Evolutionary conservation across 371 early-diverging fungal species (phyloP).

Genomic region (Encephalitozoon intestinalis): DNA sequence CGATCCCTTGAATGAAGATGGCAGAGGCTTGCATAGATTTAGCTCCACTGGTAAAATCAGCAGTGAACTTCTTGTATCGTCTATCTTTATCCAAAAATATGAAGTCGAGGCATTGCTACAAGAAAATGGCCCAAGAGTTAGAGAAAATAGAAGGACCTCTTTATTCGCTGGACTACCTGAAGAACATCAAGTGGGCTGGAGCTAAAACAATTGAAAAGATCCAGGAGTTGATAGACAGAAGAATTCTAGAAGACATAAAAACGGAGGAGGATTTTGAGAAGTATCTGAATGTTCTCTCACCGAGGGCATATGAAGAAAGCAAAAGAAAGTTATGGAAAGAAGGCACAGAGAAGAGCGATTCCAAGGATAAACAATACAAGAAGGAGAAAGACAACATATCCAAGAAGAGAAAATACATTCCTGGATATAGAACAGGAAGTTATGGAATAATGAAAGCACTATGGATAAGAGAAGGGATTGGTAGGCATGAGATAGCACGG

Average conservation of each 20-base stretch:
- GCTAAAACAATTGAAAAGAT: neutral
- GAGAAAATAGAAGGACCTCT: neutral
- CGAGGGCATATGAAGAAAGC: neutral
- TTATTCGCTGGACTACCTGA: neutral
- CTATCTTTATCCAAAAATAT: neutral
- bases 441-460: constrained; percentile 75
- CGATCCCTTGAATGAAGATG: neutral
- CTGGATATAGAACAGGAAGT: constrained; percentile 69
- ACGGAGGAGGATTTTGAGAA: neutral
- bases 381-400: too few relatives aligned
- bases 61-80: neutral
- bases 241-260: neutral
- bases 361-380: neutral
- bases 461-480: constrained; percentile 57
- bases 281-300: neutral
- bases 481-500: constrained; percentile 29
- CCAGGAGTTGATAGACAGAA: neutral
- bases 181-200: neutral
- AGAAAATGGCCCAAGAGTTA: neutral
- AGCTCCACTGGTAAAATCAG: neutral
- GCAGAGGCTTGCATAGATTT: neutral
- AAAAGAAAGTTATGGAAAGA: neutral
- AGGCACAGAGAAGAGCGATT: neutral
- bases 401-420: constrained; percentile 64
- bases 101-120: neutral